Base-by-base conservation (phyloP, 495 filamentous ascomycete species). In the Aspergillus ellipticus region DNA sequence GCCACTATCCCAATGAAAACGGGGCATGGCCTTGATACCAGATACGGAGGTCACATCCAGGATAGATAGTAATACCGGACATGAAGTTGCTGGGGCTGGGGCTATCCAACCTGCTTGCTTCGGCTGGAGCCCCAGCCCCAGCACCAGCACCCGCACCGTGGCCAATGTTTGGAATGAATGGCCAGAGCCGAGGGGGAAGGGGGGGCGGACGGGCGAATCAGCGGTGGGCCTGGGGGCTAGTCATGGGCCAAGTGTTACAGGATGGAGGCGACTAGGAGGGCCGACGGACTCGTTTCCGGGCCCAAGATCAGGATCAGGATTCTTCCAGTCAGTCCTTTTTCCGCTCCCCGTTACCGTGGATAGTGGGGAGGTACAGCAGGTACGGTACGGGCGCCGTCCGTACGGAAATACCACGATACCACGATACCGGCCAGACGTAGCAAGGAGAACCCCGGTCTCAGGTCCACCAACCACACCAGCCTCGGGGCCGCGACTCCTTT, bases 401-500 rank as follows among this genome's bases (percentile, higher is more conserved):
- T 41, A 51, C 45, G 22, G 33, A n/a, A n/a, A n/a, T n/a, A n/a
- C n/a, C n/a, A n/a, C n/a, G n/a, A n/a, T n/a, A n/a, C n/a, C n/a
- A n/a, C n/a, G n/a, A n/a, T n/a, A n/a, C n/a, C 11, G 49, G 55
- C 51, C 54, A 54, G 59, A 51, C 24, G n/a, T 55, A 37, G 55
- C 53, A 60, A 59, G 58, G 55, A 55, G 54, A 51, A 24, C 56
- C 63, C 48, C 45, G 49, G 53, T 54, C 50, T 49, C 51, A 60
- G 43, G 42, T 59, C 66, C 58, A 48, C 42, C 42, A 9, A 45
- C 16, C 41, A 35, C 33, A 55, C 57, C 56, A 63, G 54, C 58
- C 67, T 67, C 64, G 66, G 45, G 66, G 68, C 66, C 54, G 56
- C 67, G 64, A 68, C 74, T 74, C 72, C 69, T 74, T 72, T 71